phyloP scores from a whole-genome alignment of 306 rosid genomes.

The Chamaecrista fasciculata region DNA sequence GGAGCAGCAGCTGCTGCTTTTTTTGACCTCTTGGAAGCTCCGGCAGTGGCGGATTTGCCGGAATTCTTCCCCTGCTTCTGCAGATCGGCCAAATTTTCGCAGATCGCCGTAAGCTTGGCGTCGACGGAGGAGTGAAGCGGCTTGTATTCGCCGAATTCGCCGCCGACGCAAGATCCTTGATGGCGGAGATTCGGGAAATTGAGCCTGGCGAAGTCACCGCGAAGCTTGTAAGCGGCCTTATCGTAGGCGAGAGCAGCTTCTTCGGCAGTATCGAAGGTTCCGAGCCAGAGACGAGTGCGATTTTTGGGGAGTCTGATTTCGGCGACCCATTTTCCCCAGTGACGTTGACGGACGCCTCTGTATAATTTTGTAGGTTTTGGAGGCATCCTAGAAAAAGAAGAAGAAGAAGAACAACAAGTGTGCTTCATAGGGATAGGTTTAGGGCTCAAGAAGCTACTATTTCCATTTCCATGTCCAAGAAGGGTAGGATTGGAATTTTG shows the following conservation, averaged over 20 bases:
- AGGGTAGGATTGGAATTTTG: constrained; percentile 19
- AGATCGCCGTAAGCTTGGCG: constrained; percentile 91
- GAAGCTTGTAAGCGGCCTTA: constrained; percentile 87
- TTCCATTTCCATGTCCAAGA: too few relatives aligned
- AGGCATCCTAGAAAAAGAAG: too few relatives aligned
- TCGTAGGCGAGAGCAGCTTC: constrained; percentile 99
- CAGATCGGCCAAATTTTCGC: constrained; percentile 71
- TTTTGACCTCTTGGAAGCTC: constrained; percentile 29
- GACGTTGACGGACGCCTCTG: constrained; percentile 92
- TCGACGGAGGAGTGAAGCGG: constrained; percentile 91
- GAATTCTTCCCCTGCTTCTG: constrained; percentile 63
- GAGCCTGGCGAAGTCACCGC: constrained; percentile 94
- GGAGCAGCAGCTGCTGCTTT: constrained; percentile 18
- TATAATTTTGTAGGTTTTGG: constrained; percentile 81
- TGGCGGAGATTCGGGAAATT: constrained; percentile 84
- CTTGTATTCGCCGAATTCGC: constrained; percentile 75
- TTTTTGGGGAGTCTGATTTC: constrained; percentile 95
- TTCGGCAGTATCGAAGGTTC: constrained; percentile 95
- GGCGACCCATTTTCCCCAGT: constrained; percentile 99
- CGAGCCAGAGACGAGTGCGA: constrained; percentile 94
- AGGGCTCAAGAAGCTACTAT: constrained; percentile 49
- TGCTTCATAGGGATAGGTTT: constrained; percentile 78
- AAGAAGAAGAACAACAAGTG: too few relatives aligned
- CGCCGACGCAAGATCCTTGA: constrained; percentile 54
- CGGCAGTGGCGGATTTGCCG: constrained; percentile 43